A percentile compares a stretch with the other conserved stretches of the same genome.
Conservation (phyloP, 257 asterid genomes). For the Eucommia ulmoides region DNA sequence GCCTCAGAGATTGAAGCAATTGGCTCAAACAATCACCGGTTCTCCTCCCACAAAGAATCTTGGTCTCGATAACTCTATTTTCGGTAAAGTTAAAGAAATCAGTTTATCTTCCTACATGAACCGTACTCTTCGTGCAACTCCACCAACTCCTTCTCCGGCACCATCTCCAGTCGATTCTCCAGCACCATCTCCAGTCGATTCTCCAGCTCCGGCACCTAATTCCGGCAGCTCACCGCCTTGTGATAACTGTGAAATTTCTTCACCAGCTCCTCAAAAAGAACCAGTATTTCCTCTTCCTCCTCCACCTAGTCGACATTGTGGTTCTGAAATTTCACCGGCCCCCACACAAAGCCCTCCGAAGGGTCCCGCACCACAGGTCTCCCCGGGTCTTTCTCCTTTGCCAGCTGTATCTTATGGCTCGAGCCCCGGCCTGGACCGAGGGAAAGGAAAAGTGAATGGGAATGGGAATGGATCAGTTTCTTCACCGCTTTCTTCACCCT, state of each 20-base stretch:
- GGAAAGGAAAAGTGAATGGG: constrained; percentile 16
- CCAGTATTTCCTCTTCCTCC: constrained; percentile 16
- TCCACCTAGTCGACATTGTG: constrained; percentile 12
- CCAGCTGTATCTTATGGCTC: constrained; percentile 21
- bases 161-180: constrained; percentile 27
- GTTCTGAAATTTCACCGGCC: constrained; percentile 26
- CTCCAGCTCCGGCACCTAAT: constrained; percentile 20
- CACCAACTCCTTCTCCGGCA: constrained; percentile 37
- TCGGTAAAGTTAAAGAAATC: constrained; percentile 75
- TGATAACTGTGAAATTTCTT: constrained; percentile 16
- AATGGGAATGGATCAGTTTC: too few relatives aligned
- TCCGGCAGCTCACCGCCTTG: constrained; percentile 19
- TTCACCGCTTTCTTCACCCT: constrained; percentile 29
- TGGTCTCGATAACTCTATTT: constrained; percentile 62
- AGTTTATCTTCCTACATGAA: constrained; percentile 51
- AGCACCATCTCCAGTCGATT: constrained; percentile 23
- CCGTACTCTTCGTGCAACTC: constrained; percentile 27
- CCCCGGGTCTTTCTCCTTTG: constrained; percentile 34
- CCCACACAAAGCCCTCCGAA: constrained; percentile 26
- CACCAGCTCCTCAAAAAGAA: constrained; percentile 14
- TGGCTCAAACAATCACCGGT: constrained; percentile 45
- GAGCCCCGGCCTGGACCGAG: constrained; percentile 10
- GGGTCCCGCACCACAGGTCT: constrained; percentile 13
- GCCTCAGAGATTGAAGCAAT: constrained; percentile 56
- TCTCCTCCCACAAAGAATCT: constrained; percentile 49